phyloP scores from a whole-genome alignment of 768 basidiomycete species.

The Megacollybia marginata region DNA sequence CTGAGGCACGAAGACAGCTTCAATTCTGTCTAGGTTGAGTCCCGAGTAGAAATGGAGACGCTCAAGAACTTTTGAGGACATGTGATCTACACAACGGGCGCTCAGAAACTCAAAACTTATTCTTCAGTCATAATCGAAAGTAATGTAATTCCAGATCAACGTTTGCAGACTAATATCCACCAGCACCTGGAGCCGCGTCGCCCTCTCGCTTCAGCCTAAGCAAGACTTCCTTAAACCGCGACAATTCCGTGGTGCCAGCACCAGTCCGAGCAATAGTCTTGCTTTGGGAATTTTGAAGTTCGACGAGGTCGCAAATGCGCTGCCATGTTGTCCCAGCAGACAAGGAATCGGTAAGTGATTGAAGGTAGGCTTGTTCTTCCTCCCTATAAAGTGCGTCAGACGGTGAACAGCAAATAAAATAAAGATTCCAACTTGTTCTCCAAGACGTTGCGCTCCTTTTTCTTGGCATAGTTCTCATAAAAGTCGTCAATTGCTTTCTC shows the following conservation, averaged over 20 bases:
- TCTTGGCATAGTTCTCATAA: constrained; percentile 79
- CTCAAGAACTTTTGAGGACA: no score
- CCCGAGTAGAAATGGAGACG: no score
- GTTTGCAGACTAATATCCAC: constrained; percentile 55
- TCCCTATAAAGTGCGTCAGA: constrained; percentile 46
- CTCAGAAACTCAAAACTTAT: no score
- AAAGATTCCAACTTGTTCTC: constrained; percentile 79
- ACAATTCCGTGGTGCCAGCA: constrained; percentile 81
- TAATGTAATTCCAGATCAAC: no score
- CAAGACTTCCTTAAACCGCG: constrained; percentile 89
- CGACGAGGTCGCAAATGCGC: constrained; percentile 78
- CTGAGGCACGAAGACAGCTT: no score
- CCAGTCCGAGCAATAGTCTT: constrained; percentile 89
- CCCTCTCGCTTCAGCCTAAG: constrained; percentile 87
- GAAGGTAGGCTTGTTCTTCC: constrained; percentile 75
- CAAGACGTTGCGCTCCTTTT: constrained; percentile 85
- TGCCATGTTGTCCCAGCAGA: constrained; percentile 94
- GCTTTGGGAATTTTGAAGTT: constrained; percentile 94
- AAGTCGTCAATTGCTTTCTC: constrained; percentile 86
- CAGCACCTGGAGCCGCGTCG: constrained; percentile 85
- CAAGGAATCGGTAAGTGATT: constrained; percentile 64
- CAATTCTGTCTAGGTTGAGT: no score
- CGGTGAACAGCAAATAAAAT: constrained; percentile 1
- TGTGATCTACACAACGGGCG: no score
- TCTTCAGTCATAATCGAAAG: no score